phyloP scores from a whole-genome alignment of 768 basidiomycete genomes.

The Leccinum ochraceum region DNA sequence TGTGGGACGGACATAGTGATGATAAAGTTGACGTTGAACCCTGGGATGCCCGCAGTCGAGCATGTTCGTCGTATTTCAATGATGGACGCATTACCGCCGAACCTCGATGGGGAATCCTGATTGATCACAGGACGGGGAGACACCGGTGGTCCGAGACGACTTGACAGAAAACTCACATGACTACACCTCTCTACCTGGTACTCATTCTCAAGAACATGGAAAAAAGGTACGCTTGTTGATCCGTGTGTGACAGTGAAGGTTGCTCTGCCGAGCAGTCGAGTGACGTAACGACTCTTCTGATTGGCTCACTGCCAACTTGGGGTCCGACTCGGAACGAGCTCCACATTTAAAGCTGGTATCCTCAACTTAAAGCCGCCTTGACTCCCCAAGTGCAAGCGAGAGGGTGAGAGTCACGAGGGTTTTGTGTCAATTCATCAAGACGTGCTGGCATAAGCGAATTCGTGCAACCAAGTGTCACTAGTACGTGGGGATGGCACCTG shows the following conservation, averaged over 20 bases:
- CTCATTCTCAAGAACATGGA: not conserved
- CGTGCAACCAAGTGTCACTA: not conserved
- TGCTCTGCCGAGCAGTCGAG: not conserved
- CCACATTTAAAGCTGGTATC: not conserved
- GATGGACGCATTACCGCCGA: not conserved
- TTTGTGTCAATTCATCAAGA: not conserved
- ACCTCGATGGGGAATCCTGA: not conserved
- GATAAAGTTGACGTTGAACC: not conserved
- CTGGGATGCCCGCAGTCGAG: no score
- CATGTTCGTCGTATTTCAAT: not conserved
- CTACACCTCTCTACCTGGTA: not conserved
- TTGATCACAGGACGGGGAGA: not conserved
- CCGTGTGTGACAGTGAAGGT: not conserved
- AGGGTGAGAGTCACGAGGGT: not conserved
- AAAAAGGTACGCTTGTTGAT: not conserved
- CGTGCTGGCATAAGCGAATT: not conserved
- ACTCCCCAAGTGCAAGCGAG: not conserved
- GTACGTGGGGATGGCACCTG: not conserved
- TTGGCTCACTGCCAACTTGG: not conserved
- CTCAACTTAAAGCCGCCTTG: not conserved
- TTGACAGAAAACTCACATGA: not conserved
- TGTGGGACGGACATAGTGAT: not conserved
- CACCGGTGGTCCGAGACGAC: not conserved
- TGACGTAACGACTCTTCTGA: not conserved
- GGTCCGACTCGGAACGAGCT: not conserved